Percentiles rank a stretch among this genome's conserved stretches.
Evolutionary conservation across 192 early-diverging fungal genomes (phyloP).

Genomic region (Mortierella hygrophila): DNA sequence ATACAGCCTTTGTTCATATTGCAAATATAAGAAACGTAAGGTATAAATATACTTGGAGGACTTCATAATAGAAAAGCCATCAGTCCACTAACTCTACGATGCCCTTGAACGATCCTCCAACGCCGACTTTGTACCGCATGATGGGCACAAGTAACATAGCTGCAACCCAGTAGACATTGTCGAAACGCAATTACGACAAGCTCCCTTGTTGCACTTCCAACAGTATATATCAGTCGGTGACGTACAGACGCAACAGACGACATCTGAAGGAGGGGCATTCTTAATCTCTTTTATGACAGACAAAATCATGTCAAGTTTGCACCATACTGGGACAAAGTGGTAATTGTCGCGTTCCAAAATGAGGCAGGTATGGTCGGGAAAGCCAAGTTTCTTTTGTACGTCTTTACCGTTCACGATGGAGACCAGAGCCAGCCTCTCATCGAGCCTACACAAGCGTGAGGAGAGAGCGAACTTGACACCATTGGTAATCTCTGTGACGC

Average conservation of each 20-base stretch:
- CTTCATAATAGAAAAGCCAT: neutral
- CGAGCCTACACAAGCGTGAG: neutral
- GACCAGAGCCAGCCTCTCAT: neutral
- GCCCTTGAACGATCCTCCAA: neutral
- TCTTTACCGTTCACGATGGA: neutral
- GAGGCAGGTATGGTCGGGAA: neutral
- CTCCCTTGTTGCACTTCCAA: neutral
- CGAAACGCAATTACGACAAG: neutral
- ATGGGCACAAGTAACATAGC: neutral
- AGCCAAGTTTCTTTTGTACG: conserved; percentile 1
- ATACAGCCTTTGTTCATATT: too few species aligned
- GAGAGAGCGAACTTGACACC: neutral
- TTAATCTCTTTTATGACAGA: neutral
- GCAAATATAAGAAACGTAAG: neutral
- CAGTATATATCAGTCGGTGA: neutral
- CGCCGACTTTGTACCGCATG: neutral
- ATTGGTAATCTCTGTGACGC: neutral
- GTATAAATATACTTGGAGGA: neutral
- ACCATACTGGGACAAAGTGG: neutral
- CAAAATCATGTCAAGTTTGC: neutral
- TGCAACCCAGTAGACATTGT: neutral
- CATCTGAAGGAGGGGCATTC: neutral
- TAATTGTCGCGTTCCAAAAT: conserved; percentile 4
- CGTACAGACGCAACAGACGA: neutral
- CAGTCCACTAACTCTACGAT: neutral